Base-by-base conservation (phyloP, 805 yeast genomes). In the Yamadazyma paraphyllophila region DNA sequence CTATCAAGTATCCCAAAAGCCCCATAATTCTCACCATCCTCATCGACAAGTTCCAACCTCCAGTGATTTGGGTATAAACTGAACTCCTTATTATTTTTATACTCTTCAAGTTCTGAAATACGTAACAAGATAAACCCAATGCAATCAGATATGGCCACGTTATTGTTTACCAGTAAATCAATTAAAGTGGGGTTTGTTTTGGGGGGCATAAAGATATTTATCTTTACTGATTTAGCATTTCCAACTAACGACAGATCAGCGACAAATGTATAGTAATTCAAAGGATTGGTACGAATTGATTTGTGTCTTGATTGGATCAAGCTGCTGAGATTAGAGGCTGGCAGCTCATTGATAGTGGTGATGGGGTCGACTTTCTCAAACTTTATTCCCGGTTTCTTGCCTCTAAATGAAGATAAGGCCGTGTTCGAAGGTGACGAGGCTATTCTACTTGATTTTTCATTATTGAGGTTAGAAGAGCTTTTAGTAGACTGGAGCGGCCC, bases 1-100 rank as follows among this genome's bases (percentile, higher is more conserved):
- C 97, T 70, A 37, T 85, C 92, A 45, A 94, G 68, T 1, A 91
- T 80, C 1, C 98, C 98, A 69, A 94, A 91, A 43, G 89, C 88
- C 54, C 95, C 99, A 44, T 88, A 90, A 32, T 87, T 83, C 41
- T 95, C 97, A 7, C 92, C 92, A 60, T 91, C 97, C 41, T 92
- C 98, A 61, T 94, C 99, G 1, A 86, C 90, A 16, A 92, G 72
- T 46, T 86, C 86, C 29, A 92, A 58, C 44, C 83, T 74, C 94
- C 96, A 89, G 48, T 65, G 63, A 55, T 85, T 84, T 0, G 91
- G 86, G 27, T 61, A 44, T 7, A 44, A 26, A 4, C 34, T 38
- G 13, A 33, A 40, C 16, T 44, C 44, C 4, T 41, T 41, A 6
- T 27, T 13, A 26, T 42, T 41, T 50, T 60, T 43, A 53, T 46